Percentiles rank a stretch among this genome's conserved stretches.
Conservation (phyloP, 371 early-diverging fungal species). For the Rhizopus delemar region DNA sequence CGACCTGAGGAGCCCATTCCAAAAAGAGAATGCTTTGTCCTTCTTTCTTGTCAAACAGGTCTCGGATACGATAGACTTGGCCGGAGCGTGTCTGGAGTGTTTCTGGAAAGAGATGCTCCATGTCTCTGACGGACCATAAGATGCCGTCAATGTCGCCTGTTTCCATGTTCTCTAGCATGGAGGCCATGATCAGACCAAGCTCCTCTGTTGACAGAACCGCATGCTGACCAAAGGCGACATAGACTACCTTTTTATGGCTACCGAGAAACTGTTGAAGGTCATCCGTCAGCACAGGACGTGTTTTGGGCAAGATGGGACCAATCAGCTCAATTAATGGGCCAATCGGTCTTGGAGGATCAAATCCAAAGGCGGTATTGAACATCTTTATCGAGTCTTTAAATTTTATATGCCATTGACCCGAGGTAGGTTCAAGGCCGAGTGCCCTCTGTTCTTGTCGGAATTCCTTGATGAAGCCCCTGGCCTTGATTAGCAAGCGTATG, state of each 20-base stretch:
- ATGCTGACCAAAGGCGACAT: constrained; percentile 42
- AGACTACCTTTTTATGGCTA: constrained; percentile 25
- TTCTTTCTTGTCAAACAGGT: constrained; percentile 3
- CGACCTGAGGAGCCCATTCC: constrained; percentile 44
- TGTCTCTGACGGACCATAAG: constrained; percentile 30
- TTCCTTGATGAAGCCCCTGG: background rate
- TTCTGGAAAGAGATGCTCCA: constrained; percentile 6
- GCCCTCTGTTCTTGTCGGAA: background rate
- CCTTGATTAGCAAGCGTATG: background rate
- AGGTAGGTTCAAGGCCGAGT: constrained; percentile 6
- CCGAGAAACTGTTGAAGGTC: constrained; percentile 18
- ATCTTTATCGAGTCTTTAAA: constrained; percentile 19
- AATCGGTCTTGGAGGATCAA: constrained; percentile 28
- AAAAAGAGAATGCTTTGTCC: constrained; percentile 11
- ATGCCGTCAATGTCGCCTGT: constrained; percentile 30
- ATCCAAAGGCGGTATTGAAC: constrained; percentile 26
- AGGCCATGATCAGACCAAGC: constrained; percentile 19
- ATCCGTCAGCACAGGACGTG: constrained; percentile 19
- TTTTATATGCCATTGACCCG: background rate
- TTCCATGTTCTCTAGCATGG: constrained; percentile 25
- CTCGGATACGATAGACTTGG: constrained; percentile 2
- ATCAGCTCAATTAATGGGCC: constrained; percentile 36
- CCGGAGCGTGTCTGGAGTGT: constrained; percentile 9
- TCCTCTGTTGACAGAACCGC: constrained; percentile 9
- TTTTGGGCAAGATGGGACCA: constrained; percentile 31